These are phyloP conservation scores for Tuber brumale DNA, from an alignment of 495 filamentous ascomycete genomes.

Conservation along the genomic window DNA sequence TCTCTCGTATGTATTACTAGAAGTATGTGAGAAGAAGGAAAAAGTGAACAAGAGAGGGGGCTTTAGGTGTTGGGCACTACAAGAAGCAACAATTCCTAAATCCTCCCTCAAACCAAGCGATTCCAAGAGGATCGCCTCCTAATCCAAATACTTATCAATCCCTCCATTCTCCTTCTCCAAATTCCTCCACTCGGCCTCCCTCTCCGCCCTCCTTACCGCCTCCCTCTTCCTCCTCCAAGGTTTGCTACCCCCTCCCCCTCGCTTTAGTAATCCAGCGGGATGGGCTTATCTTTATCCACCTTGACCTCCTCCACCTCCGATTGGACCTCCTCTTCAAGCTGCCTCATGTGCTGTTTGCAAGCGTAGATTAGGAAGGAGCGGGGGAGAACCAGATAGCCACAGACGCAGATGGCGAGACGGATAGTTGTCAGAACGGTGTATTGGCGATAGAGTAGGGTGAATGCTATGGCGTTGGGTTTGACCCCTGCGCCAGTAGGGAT, in stretches of 20 bases:
- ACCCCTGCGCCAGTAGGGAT: constrained; percentile 16
- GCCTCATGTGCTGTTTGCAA: constrained; percentile 22
- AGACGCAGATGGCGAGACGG: constrained; percentile 25
- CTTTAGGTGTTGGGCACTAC: too few species aligned
- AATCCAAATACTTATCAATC: constrained; percentile 36
- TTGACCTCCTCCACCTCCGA: constrained; percentile 15
- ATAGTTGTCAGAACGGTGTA: constrained; percentile 25
- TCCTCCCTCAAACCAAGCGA: too few species aligned
- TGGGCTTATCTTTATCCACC: constrained; percentile 8
- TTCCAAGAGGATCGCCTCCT: background rate
- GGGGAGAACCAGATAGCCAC: constrained; percentile 27
- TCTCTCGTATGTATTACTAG: too few species aligned
- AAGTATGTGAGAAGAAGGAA: too few species aligned
- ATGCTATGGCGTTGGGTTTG: constrained; percentile 16
- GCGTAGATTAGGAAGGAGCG: constrained; percentile 27
- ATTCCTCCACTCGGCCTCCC: constrained; percentile 30
- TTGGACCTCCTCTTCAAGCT: constrained; percentile 14
- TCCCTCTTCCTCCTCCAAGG: constrained; percentile 7
- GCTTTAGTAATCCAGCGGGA: constrained; percentile 3
- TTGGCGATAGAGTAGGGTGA: constrained; percentile 19
- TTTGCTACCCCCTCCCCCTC: constrained; percentile 22
- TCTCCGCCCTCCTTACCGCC: constrained; percentile 9
- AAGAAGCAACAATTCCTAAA: too few species aligned
- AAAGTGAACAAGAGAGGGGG: too few species aligned
- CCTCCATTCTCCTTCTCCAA: constrained; percentile 7